phyloP scores from a whole-genome alignment of 768 basidiomycete genomes.

The Trametes maxima region DNA sequence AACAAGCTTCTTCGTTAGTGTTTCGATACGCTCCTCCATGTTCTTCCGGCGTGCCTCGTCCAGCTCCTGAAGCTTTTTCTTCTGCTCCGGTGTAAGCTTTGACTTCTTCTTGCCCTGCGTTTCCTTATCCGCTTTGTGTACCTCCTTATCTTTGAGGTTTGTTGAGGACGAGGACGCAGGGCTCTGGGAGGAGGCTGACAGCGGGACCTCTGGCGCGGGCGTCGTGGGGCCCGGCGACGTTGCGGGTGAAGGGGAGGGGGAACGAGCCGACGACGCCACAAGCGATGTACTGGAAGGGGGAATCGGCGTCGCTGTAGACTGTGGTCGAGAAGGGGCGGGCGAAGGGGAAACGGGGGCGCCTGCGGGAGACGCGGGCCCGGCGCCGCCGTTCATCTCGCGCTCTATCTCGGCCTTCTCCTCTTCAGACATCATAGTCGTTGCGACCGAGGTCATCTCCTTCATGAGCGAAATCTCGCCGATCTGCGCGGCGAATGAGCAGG shows the following conservation, averaged over 20 bases:
- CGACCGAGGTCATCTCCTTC: conserved; percentile 88
- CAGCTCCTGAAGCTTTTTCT: conserved; percentile 77
- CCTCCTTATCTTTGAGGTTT: conserved; percentile 30
- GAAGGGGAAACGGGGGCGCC: conserved; percentile 20
- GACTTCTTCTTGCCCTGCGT: conserved; percentile 40
- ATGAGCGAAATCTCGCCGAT: conserved; percentile 96
- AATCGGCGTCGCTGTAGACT: not conserved
- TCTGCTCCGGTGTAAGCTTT: conserved; percentile 81
- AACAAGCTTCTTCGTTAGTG: conserved; percentile 75
- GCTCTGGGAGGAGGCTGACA: conserved; percentile 11
- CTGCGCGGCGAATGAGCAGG: conserved; percentile 42
- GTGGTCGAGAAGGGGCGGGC: conserved; percentile 6
- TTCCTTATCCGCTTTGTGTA: conserved; percentile 37
- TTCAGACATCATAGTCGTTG: conserved; percentile 86
- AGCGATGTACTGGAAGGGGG: not conserved
- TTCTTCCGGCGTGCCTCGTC: conserved; percentile 80
- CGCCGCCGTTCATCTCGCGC: conserved; percentile 59
- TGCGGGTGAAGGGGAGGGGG: conserved; percentile 15
- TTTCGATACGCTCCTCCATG: conserved; percentile 76
- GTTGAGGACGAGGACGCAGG: conserved; percentile 29
- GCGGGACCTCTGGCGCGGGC: conserved; percentile 2
- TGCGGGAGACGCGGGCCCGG: conserved; percentile 31
- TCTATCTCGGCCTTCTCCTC: conserved; percentile 92
- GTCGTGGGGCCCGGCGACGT: not conserved
- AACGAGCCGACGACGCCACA: conserved; percentile 6